Evolutionary conservation across 2,329 filamentous ascomycete genomes (phyloP), one percentile per base, ranked within the genome.

Genomic region (Paecilomyces sp.): DNA sequence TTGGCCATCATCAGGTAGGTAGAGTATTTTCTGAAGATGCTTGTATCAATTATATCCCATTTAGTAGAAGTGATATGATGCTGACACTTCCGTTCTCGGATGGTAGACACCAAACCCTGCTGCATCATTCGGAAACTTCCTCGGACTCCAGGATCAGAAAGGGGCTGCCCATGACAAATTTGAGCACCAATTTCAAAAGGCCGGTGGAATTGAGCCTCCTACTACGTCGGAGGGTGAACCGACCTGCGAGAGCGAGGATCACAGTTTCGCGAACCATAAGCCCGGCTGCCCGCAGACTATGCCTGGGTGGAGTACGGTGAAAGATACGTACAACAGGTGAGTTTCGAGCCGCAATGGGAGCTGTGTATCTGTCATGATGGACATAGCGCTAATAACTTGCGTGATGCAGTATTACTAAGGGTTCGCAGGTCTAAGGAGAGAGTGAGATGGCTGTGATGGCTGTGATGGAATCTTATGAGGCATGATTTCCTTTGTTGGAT

Each of bases 281-380:
- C 66, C 72, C 1, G 72, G 70, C 6, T 63, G 60, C n/a, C 59
- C 63, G 30, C 61, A 67, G 55, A 67, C 71, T 2, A 63, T 68
- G 60, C 70, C 70, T 22, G 72, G 72, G 11, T 73, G 70, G 71
- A 50, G 57, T 6, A 66, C 64, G 57, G 15, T 65, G 31, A 74
- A 69, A 63, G 62, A 64, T 55, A n/a, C 65, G 11, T 55, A 33
- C 30, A 24, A 41, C 28, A 58, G 31, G 62, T 58, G 60, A 61
- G 33, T 53, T 30, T 28, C 8, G 5, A 24, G 30, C 30, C 9
- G 0, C 1, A 28, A 3, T 51, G 3, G 6, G 11, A 24, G 25
- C 18, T 9, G 33, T 36, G 8, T 5, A 33, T 5, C 36, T 56
- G 31, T n/a, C n/a, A 9, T 1, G 11, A 11, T 28, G 28, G 7